phyloP scores from a whole-genome alignment of 495 filamentous ascomycete genomes.

The Penicillium psychrofluorescens region DNA sequence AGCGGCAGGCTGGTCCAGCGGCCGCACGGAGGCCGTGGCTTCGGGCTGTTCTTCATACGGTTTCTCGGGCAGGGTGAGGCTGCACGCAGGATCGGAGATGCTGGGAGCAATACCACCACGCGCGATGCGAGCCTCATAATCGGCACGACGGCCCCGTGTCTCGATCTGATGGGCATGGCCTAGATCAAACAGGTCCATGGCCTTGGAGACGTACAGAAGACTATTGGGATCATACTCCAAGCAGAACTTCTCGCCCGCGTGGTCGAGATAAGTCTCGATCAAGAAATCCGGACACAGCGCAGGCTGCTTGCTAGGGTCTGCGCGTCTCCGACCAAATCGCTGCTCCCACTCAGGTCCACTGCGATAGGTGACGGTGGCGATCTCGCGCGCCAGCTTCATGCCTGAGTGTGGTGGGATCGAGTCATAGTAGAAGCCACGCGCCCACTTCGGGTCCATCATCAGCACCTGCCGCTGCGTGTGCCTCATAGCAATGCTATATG shows the following conservation, averaged over 20 bases:
- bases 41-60: conserved; percentile 77
- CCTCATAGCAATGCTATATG: conserved; percentile 98
- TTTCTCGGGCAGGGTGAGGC: conserved; percentile 71
- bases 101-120: conserved; percentile 17
- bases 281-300: conserved; percentile 95
- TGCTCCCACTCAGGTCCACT: conserved; percentile 97
- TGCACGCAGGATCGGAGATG: conserved; percentile 51
- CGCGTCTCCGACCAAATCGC: conserved; percentile 81
- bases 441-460: conserved; percentile 98
- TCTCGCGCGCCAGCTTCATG: conserved; percentile 97
- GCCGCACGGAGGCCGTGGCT: conserved; percentile 22
- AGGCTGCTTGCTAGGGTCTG: conserved; percentile 78
- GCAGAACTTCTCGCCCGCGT: conserved; percentile 98
- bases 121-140: conserved; percentile 43
- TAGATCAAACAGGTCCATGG: conserved; percentile 97
- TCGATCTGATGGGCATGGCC: conserved; percentile 56
- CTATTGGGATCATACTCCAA: conserved; percentile 98
- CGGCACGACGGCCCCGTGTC: conserved; percentile 39
- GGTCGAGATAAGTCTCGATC: conserved; percentile 97
- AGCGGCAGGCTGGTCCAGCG: conserved; percentile 15
- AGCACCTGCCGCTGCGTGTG: conserved; percentile 96
- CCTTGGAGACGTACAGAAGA: conserved; percentile 93
- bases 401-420: conserved; percentile 84
- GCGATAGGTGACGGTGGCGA: conserved; percentile 95
- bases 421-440: conserved; percentile 93